Evolutionary conservation across 2,329 filamentous ascomycete genomes (phyloP), one percentile per base, ranked within the genome.

Genomic region (Paramyrothecium roridum): DNA sequence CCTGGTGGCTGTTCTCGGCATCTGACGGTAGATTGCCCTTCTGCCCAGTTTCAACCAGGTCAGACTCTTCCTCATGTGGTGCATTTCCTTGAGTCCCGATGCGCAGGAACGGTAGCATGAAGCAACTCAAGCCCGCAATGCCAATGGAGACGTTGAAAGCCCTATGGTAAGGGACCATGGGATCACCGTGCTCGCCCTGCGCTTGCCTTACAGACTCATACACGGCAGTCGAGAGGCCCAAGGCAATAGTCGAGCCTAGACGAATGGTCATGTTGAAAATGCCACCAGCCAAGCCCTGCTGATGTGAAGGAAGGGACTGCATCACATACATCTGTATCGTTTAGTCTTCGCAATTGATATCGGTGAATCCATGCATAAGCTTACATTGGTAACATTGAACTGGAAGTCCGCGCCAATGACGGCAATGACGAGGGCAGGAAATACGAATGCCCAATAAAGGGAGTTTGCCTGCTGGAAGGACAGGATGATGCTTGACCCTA

Each of bases 361-460:
- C 33, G 20, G 34, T 10, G 23, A 20, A 30, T 23, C 70, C 80
- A n/a, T n/a, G n/a, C n/a, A n/a, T n/a, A 10, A 30, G 26, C 26
- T 61, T 66, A 85, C 81, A 62, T 90, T 89, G 3, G 83, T 81
- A 21, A 89, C 86, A 57, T 88, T 88, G 67, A 89, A 89, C 56
- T 89, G 82, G 34, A 90, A 80, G 64, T 89, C 87, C 0, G 85
- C 85, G 1, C 87, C 87, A 3, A 87, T 73, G 1, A 89, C 86
- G 21, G 80, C 79, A 23, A 89, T 68, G 6, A 85, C 69, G 43
- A 88, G 69, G 0, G 79, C 79, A 0, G 86, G 84, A 64, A 89
- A 89, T 7, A 81, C 77, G 57, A 87, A 84, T 0, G 80, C 80
- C 86, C 86, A 90, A 66, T 89, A 89, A 19, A 74, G 78, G 54